Evolutionary conservation across 1,284 basidiomycete genomes (phyloP), one percentile per base, ranked within the genome.

Genomic region (Cryptococcus sp.): DNA sequence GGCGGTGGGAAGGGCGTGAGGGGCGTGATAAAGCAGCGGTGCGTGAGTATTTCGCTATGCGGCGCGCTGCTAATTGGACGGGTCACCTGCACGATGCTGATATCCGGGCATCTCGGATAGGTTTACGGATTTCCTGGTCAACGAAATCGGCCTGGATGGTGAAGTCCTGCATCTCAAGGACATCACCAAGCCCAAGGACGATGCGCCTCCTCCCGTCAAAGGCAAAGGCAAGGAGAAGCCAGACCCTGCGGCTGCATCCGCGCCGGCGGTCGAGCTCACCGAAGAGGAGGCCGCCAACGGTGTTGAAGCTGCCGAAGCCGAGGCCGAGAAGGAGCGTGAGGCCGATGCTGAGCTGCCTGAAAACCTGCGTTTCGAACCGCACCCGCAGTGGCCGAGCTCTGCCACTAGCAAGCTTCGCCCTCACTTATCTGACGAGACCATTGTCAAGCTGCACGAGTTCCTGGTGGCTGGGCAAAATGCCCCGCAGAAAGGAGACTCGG

Each of bases 11-110:
- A 83, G 63, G 86, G 70, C 12, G 62, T 96, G 61, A 82, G 87
- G 49, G 93, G 90, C 8, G 93, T 96, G 68, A 95, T 97, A 75
- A 97, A 97, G 77, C 92, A 96, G 78, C 82, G 92, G 92, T 91
- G 60, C 59, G 81, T 64, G 5, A 50, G 42, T 49, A 53, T 28
- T 46, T 46, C 38, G 43, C 24, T n/a, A 55, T 36, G 11, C 28
- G 4, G 9, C 9, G 16, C 15, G n/a, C 7, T 9, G 47, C n/a
- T 49, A 9, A 3, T 53, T 42, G 28, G 11, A 6, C 21, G 9
- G 3, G 20, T 16, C 24, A 13, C 12, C 16, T 39, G n/a, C 16
- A 48, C 42, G 38, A 47, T 43, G 50, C 54, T 61, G 33, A 63
- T 23, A 28, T 33, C n/a, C 16, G 39, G 36, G n/a, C 20, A 20